Conservation (phyloP, 371 early-diverging fungal species). For the Zychaea mexicana region DNA sequence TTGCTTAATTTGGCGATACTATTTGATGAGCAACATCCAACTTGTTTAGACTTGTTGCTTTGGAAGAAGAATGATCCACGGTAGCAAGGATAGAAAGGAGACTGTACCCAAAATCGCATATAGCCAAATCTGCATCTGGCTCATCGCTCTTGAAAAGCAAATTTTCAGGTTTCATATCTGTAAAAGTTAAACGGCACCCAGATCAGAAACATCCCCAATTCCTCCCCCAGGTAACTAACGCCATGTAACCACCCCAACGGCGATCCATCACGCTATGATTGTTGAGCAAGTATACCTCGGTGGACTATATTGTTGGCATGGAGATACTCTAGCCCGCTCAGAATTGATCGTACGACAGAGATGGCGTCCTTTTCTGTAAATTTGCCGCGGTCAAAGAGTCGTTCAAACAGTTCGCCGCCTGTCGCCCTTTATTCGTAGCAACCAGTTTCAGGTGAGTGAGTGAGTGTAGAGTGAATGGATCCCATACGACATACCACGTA, state of each 20-base stretch:
- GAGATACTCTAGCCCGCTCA: slow-evolving; percentile 74
- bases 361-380: slow-evolving; percentile 91
- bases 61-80: too few species aligned
- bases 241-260: too few species aligned
- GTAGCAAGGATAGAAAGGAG: not conserved
- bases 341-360: slow-evolving; percentile 63
- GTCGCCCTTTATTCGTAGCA: too few species aligned
- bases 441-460: too few species aligned
- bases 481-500: too few species aligned
- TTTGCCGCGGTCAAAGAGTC: slow-evolving; percentile 80
- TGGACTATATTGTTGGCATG: slow-evolving; percentile 75
- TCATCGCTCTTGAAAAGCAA: slow-evolving; percentile 65
- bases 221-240: too few species aligned
- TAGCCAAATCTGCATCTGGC: slow-evolving; percentile 61
- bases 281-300: slow-evolving; percentile 67
- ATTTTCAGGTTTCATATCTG: slow-evolving; percentile 87
- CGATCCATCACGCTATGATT: too few species aligned
- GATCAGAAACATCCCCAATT: not conserved
- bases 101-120: slow-evolving; percentile 69
- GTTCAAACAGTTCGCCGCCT: slow-evolving; percentile 92
- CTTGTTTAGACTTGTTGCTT: too few species aligned
- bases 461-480: too few species aligned
- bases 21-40: not conserved
- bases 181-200: not conserved
- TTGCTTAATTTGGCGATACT: slow-evolving; percentile 59